Conservation (phyloP, 495 filamentous ascomycete genomes). For the Aspergillus cavernicola region DNA sequence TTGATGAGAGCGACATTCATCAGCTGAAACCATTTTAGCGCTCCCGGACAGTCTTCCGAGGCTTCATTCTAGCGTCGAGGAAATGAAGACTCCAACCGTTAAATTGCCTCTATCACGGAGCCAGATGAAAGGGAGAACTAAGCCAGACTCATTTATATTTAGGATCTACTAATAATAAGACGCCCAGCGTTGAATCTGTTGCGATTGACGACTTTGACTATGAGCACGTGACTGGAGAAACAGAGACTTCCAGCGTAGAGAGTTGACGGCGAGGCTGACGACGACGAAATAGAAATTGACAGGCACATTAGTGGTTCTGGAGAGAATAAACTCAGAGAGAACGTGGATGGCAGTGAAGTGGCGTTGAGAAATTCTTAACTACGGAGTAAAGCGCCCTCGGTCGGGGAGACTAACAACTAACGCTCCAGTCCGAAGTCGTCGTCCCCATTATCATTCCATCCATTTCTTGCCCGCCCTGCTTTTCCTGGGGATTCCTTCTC, state of each 20-base stretch:
- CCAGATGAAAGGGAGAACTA: not conserved
- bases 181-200: not conserved
- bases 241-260: not conserved
- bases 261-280: too few relatives aligned
- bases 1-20: not conserved
- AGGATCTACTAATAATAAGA: conserved; percentile 1
- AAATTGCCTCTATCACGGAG: not conserved
- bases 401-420: not conserved
- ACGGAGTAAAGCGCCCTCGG: not conserved
- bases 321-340: not conserved
- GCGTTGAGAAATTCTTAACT: too few relatives aligned
- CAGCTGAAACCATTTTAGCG: conserved; percentile 2
- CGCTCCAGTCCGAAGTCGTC: not conserved
- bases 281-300: too few relatives aligned
- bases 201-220: too few relatives aligned
- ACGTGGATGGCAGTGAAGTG: not conserved
- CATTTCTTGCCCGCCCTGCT: conserved; percentile 7
- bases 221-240: conserved; percentile 1
- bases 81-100: not conserved
- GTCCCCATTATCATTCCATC: conserved; percentile 9
- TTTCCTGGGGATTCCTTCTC: conserved; percentile 9
- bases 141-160: conserved; percentile 1
- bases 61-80: not conserved
- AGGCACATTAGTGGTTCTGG: too few relatives aligned
- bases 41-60: not conserved